phyloP scores from a whole-genome alignment of 164 flowering plant genomes.

The Kingdonia uniflora region DNA sequence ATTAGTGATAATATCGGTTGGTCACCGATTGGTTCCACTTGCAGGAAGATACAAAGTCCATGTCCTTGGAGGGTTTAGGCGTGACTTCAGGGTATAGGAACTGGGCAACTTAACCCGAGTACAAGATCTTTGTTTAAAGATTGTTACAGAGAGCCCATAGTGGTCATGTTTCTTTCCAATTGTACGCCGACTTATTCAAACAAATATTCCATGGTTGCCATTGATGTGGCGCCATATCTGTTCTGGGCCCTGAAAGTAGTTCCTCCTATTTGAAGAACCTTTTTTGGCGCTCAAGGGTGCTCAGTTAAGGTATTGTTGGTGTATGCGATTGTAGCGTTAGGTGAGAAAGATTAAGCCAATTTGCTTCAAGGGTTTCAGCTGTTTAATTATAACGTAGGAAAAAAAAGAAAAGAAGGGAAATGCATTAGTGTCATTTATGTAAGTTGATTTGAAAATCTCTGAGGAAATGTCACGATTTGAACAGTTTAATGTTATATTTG shows the following conservation, averaged over 20 bases:
- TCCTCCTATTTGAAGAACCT: slow-evolving; percentile 67
- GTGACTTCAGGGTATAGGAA: slow-evolving; percentile 27
- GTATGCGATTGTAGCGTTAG: not conserved
- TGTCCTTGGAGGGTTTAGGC: slow-evolving; percentile 37
- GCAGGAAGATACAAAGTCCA: slow-evolving; percentile 55
- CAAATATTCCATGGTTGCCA: slow-evolving; percentile 87
- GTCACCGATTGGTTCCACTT: not conserved
- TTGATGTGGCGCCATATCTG: slow-evolving; percentile 88
- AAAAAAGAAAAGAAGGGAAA: too few relatives aligned
- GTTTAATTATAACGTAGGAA: too few relatives aligned
- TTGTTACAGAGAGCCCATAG: slow-evolving; percentile 94
- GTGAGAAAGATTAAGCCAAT: too few relatives aligned
- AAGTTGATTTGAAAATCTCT: too few relatives aligned
- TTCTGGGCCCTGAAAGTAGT: slow-evolving; percentile 89
- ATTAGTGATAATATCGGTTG: not conserved
- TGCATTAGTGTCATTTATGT: too few relatives aligned
- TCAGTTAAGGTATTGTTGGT: slow-evolving; percentile 64
- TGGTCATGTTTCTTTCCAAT: slow-evolving; percentile 95
- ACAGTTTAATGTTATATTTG: too few relatives aligned
- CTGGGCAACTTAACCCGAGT: slow-evolving; percentile 79
- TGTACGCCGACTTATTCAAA: slow-evolving; percentile 84
- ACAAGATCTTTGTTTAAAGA: slow-evolving; percentile 79
- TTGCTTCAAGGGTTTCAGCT: too few relatives aligned
- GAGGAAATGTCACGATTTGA: too few relatives aligned
- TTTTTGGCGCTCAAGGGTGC: slow-evolving; percentile 92